phyloP scores from a whole-genome alignment of 2,329 filamentous ascomycete genomes.

The Talaromyces amestolkiae region DNA sequence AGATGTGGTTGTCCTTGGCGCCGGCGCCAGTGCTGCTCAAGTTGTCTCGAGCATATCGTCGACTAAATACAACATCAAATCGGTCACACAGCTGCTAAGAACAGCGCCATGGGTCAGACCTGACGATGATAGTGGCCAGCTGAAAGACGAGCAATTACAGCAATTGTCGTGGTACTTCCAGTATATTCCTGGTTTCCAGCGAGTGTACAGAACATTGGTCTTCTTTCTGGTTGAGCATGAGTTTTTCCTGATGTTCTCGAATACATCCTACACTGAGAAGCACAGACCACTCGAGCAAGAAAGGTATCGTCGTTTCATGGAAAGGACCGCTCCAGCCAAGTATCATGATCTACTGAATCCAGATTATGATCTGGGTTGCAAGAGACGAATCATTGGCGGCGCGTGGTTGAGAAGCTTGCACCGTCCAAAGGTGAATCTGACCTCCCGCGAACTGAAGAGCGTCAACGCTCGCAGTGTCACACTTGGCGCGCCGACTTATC shows the following conservation, averaged over 20 bases:
- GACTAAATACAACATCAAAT: slow-evolving; percentile 50
- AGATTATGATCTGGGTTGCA: slow-evolving; percentile 62
- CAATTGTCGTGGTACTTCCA: slow-evolving; percentile 48
- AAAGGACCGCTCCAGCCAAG: slow-evolving; percentile 52
- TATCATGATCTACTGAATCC: slow-evolving; percentile 63
- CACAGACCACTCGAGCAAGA: slow-evolving; percentile 42
- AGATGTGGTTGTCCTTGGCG: slow-evolving; percentile 58
- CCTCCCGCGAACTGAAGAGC: slow-evolving; percentile 50
- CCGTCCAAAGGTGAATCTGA: slow-evolving; percentile 54
- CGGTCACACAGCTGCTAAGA: slow-evolving; percentile 60
- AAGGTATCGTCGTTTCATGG: slow-evolving; percentile 49
- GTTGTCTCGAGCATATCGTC: slow-evolving; percentile 53
- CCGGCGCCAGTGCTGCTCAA: slow-evolving; percentile 58
- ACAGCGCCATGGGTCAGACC: slow-evolving; percentile 58
- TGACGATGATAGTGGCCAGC: neutral
- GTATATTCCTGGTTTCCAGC: slow-evolving; percentile 52
- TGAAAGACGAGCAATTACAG: slow-evolving; percentile 42
- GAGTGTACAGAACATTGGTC: slow-evolving; percentile 44
- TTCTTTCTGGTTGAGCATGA: slow-evolving; percentile 45
- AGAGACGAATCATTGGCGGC: slow-evolving; percentile 60
- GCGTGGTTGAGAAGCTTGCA: slow-evolving; percentile 56
- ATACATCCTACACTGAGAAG: slow-evolving; percentile 36
- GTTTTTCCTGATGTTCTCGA: slow-evolving; percentile 46
- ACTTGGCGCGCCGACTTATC: slow-evolving; percentile 51
- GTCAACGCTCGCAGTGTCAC: slow-evolving; percentile 52